Base-by-base conservation (phyloP, 371 early-diverging fungal genomes). In the Encephalitozoon hellem region DNA sequence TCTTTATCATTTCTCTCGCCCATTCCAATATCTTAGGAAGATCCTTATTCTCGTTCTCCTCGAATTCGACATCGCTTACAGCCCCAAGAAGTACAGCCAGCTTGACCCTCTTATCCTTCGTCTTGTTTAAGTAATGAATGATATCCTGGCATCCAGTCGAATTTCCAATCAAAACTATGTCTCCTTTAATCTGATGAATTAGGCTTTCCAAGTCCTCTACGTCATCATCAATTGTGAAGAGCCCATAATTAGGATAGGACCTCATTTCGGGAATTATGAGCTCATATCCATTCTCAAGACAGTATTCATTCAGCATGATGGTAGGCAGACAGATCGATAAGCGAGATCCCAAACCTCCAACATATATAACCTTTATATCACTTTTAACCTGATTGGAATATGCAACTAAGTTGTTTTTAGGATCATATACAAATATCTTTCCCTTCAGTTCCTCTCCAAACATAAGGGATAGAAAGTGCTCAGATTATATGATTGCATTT, bases 61-160 rank as follows among this genome's bases (percentile, higher is more conserved):
- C 79, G 47, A 74, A 76, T 69, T 84, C 84, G 59, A 74, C 67
- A 74, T 84, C 84, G 67, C 83, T 82, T n/a, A 84, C 84, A n/a
- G 84, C 74, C 38, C 71, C 84, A 47, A 81, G 83, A 45, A 84
- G 69, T 8, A 84, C 71, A 53, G 70, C 52, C 5, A 69, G 28
- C 43, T 32, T 76, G 18, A 72, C 26, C 4, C 39, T 69, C 23
- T 21, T 39, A 45, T 52, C 30, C 11, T 12, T 32, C n/a, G 52
- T 55, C 6, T 23, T 38, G 18, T 78, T 78, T 15, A 74, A 34
- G 47, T 68, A 78, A 39, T 64, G 39, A 34, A 84, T 41, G 25
- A 78, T 72, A 11, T 67, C 77, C 45, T 84, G 82, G 39, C 81
- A 80, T 11, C 84, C 84, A 28, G 84, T 82, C 39, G 84, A 84